Base-by-base conservation (phyloP, 2,329 filamentous ascomycete species). In the Akanthomyces lecanii region DNA sequence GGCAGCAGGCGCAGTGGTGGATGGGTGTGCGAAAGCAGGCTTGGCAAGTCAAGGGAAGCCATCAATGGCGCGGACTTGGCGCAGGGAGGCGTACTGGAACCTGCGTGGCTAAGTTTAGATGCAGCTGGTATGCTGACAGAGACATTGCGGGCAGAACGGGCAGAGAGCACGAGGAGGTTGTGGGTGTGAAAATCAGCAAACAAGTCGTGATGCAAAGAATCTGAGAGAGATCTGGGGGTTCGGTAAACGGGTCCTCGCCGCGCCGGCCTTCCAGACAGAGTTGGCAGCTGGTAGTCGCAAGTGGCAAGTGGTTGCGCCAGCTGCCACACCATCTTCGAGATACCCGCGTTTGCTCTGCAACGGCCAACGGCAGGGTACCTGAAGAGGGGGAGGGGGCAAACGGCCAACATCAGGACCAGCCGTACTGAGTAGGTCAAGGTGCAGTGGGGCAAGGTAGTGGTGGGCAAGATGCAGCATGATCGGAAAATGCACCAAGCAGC, bases 81-180 rank as follows among this genome's bases (percentile, higher is more conserved):
- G 50, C 51, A 56, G 30, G 42, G 60, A 50, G 28, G 36, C 28
- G 4, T 3, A 7, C 51, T 62, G 33, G 60, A 55, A 55, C 42
- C 40, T 8, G 36, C 18, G 8, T 52, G 40, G 51, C 30, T 33
- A 36, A 40, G 50, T 62, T 55, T 28, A 38, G 51, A 53, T 48
- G 30, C 30, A 44, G 28, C 30, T 50, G 60, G 60, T 23, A 62
- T 62, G 60, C 60, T 50, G 51, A 28, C 51, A 44, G 60, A 62
- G 51, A 62, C 60, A 62, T 48, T 62, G 33, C 7, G 25, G 42
- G 23, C 14, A 25, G 18, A 40, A 11, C 21, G 5, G 25, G 21
- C 12, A 10, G 28, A 54, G 18, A 11, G 44, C 38, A 38, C 18
- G 38, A 42, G 25, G 33, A 40, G 38, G 38, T 40, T 40, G 38